These are phyloP conservation scores for Pyrus bretschneideri DNA, from an alignment of 306 rosid genomes.

Conservation along the genomic window DNA sequence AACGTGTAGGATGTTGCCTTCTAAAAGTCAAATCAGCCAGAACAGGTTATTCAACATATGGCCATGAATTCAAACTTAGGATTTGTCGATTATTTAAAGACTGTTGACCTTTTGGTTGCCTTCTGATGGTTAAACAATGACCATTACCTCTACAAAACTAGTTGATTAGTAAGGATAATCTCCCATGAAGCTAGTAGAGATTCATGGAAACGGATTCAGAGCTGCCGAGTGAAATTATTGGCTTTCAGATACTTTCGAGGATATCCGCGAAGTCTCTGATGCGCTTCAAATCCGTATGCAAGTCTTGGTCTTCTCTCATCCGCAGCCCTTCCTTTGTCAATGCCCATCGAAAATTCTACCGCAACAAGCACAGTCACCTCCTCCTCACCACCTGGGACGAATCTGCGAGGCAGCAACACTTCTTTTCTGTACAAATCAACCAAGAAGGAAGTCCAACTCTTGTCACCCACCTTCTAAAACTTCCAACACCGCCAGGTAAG, in stretches of 20 bases:
- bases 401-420: background rate
- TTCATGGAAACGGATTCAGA: background rate
- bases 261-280: background rate
- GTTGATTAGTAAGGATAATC: background rate
- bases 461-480: background rate
- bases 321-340: background rate
- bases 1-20: background rate
- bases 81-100: background rate
- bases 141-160: background rate
- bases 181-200: background rate
- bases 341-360: background rate
- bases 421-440: background rate
- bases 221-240: background rate
- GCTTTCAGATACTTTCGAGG: background rate
- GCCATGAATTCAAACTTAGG: background rate
- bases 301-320: background rate
- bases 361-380: too few relatives aligned
- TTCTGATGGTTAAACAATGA: background rate
- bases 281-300: constrained; percentile 1
- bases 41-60: background rate
- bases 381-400: background rate
- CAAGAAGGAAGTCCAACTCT: background rate
- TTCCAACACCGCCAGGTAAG: background rate
- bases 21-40: background rate
- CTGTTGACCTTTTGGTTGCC: background rate